Evolutionary conservation across 2,329 filamentous ascomycete genomes (phyloP).

Genomic region (Fusarium sp.): DNA sequence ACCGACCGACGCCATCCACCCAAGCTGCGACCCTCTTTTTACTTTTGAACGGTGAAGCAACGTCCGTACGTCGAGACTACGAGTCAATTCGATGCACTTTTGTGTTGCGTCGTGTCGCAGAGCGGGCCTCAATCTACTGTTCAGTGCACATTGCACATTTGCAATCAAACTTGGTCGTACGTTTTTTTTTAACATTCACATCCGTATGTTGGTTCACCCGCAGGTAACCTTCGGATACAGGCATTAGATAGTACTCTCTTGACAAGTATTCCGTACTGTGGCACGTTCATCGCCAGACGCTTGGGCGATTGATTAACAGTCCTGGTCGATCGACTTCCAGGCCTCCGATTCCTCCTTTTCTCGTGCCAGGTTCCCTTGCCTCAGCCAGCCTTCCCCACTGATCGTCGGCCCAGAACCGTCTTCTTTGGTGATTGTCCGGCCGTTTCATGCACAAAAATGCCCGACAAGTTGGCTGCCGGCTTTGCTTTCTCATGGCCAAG

Average conservation of each 20-base stretch:
- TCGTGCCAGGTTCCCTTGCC: not conserved
- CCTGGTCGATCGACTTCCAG: not conserved
- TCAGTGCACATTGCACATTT: not conserved
- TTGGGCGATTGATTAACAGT: conserved; percentile 19
- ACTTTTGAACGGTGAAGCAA: conserved; percentile 21
- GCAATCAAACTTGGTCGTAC: conserved; percentile 20
- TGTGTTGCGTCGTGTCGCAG: not conserved
- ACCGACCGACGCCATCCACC: not conserved
- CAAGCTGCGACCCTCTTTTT: conserved; percentile 15
- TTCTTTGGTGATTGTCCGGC: conserved; percentile 5
- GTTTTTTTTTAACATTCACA: conserved; percentile 5
- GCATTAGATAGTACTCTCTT: not conserved
- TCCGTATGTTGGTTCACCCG: not conserved
- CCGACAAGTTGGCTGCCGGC: conserved; percentile 6
- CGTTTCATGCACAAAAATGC: conserved; percentile 26
- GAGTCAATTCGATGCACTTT: not conserved
- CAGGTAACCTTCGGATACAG: not conserved
- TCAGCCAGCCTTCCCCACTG: conserved; percentile 9
- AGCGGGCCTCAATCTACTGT: not conserved
- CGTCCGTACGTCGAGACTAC: conserved; percentile 3
- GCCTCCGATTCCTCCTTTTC: conserved; percentile 9
- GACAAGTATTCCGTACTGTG: not conserved
- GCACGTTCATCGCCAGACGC: conserved; percentile 24
- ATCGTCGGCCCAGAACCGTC: conserved; percentile 10
- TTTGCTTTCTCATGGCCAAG: not conserved